These are phyloP conservation scores for Ophiostoma novo-ulmi DNA, from an alignment of 2,329 filamentous ascomycete species.

Conservation along the genomic window DNA sequence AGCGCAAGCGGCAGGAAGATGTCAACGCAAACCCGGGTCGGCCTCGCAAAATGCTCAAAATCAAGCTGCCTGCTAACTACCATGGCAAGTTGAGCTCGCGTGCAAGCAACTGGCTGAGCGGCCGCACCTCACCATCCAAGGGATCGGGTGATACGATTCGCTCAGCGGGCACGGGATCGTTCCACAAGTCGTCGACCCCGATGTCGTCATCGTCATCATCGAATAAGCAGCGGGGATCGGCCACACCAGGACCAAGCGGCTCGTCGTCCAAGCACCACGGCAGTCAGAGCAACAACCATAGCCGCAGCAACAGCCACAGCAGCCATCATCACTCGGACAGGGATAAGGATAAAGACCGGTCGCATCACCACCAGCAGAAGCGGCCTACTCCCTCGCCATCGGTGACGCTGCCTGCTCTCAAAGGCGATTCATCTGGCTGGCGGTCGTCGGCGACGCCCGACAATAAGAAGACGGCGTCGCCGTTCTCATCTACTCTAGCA, in stretches of 20 bases:
- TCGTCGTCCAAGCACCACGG: background rate
- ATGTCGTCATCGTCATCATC: constrained; percentile 1
- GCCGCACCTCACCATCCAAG: constrained; percentile 15
- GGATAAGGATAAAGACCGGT: background rate
- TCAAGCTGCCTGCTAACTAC: constrained; percentile 23
- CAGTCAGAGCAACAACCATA: background rate
- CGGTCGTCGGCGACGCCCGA: constrained; percentile 7
- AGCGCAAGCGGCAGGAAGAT: constrained; percentile 22
- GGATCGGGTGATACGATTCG: constrained; percentile 16
- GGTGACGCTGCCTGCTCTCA: constrained; percentile 7
- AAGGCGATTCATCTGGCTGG: constrained; percentile 7
- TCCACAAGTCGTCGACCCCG: constrained; percentile 11
- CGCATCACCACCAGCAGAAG: background rate
- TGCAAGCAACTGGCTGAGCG: constrained; percentile 26
- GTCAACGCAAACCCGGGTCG: constrained; percentile 15
- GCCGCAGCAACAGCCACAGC: constrained; percentile 7
- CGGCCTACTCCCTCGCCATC: constrained; percentile 7
- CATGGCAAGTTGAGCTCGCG: constrained; percentile 23
- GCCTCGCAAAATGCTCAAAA: constrained; percentile 31
- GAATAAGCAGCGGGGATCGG: constrained; percentile 13
- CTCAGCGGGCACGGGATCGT: constrained; percentile 16
- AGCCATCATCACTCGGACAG: background rate
- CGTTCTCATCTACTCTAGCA: constrained; percentile 4
- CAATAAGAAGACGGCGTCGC: constrained; percentile 4
- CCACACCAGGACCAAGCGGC: constrained; percentile 8